These are phyloP conservation scores for Fusarium sublunatum DNA, from an alignment of 2,329 filamentous ascomycete genomes.

Conservation along the genomic window DNA sequence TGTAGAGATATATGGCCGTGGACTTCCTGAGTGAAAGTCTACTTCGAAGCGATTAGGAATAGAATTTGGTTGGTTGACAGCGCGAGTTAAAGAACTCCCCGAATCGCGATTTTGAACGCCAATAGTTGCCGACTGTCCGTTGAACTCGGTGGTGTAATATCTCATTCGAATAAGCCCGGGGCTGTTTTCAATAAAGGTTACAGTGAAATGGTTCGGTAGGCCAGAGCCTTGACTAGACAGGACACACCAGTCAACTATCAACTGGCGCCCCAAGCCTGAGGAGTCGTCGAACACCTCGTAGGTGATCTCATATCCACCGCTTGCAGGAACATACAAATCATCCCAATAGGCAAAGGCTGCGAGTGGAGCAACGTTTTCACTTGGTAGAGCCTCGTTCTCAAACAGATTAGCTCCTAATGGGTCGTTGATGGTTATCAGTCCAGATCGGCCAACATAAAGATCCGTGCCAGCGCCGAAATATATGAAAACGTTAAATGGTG, in stretches of 20 bases:
- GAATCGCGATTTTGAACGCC: neutral
- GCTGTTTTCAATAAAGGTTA: neutral
- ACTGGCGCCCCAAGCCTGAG: neutral
- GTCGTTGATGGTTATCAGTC: neutral
- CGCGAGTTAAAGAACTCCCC: neutral
- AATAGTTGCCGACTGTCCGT: neutral
- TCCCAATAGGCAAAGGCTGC: neutral
- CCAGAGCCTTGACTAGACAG: neutral
- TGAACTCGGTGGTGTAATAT: neutral
- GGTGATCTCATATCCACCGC: neutral
- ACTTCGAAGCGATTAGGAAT: neutral
- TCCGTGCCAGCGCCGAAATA: neutral
- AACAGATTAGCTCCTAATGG: neutral
- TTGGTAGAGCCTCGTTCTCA: neutral
- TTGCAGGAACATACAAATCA: neutral
- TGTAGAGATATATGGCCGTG: too few relatives aligned
- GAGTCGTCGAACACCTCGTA: neutral
- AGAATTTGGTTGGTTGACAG: neutral
- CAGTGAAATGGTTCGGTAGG: neutral
- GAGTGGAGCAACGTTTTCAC: neutral
- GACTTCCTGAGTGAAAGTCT: too few relatives aligned
- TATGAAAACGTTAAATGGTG: neutral
- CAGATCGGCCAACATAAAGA: neutral
- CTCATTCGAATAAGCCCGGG: neutral
- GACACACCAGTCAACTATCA: neutral